A percentile compares a stretch with the other conserved stretches of the same genome.
These are phyloP conservation scores for Trametes punicea DNA, from an alignment of 768 basidiomycete genomes.

Conservation along the genomic window DNA sequence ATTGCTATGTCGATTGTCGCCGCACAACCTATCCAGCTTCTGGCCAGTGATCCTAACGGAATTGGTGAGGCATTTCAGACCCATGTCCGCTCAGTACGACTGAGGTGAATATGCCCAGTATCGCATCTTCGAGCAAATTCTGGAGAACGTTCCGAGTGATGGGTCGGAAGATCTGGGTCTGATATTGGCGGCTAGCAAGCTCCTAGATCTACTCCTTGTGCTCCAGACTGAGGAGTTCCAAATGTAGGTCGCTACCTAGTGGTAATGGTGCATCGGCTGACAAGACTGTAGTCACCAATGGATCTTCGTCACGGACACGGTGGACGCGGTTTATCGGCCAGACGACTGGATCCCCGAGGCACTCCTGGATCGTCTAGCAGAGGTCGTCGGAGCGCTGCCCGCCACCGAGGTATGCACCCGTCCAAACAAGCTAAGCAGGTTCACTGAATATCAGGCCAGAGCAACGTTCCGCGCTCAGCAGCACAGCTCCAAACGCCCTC, in stretches of 20 bases:
- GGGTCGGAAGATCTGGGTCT: constrained; percentile 82
- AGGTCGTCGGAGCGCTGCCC: constrained; percentile 72
- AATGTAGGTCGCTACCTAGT: constrained; percentile 50
- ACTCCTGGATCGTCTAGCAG: constrained; percentile 87
- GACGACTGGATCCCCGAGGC: constrained; percentile 82
- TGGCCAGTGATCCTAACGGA: constrained; percentile 97
- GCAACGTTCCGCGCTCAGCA: constrained; percentile 18
- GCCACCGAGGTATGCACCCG: constrained; percentile 31
- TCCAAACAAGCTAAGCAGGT: background rate
- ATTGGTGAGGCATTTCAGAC: constrained; percentile 50
- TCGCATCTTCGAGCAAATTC: constrained; percentile 83
- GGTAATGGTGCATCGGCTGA: background rate
- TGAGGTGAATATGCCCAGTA: constrained; percentile 47
- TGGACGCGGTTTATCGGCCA: constrained; percentile 88
- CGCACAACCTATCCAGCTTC: constrained; percentile 90
- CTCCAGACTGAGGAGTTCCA: constrained; percentile 98
- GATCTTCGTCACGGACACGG: constrained; percentile 98
- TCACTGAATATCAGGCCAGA: constrained; percentile 24
- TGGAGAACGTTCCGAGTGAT: constrained; percentile 68
- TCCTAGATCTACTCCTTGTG: constrained; percentile 87
- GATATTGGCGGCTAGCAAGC: constrained; percentile 88
- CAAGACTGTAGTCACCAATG: constrained; percentile 76
- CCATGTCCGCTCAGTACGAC: background rate
- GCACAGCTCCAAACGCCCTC: constrained; percentile 15
- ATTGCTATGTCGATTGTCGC: constrained; percentile 82